Percentiles rank a stretch among this genome's conserved stretches.
Evolutionary conservation across 192 early-diverging fungal genomes (phyloP).

Genomic region (Gigaspora rosea): DNA sequence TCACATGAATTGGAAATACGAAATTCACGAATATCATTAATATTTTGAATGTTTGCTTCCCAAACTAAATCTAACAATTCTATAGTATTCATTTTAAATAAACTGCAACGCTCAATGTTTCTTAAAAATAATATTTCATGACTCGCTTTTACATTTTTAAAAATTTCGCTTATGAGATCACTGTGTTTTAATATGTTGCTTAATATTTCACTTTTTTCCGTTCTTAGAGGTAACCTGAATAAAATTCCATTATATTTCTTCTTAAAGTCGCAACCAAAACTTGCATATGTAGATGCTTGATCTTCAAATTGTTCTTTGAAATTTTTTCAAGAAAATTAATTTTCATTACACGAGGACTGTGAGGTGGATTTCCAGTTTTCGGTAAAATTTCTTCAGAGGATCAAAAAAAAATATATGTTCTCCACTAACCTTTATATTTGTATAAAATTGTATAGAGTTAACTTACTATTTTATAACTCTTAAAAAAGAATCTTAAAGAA

Average conservation of each 20-base stretch:
- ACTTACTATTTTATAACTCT: too few species aligned
- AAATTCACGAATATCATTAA: neutral
- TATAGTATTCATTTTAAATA: too few species aligned
- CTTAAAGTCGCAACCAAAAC: slow-evolving; percentile 19
- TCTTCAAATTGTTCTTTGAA: slow-evolving; percentile 18
- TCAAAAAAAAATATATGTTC: slow-evolving; percentile 31
- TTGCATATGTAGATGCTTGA: slow-evolving; percentile 24
- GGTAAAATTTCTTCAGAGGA: slow-evolving; percentile 30
- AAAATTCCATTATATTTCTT: slow-evolving; percentile 13
- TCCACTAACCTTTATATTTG: slow-evolving; percentile 18
- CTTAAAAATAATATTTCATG: slow-evolving; percentile 19
- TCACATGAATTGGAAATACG: neutral
- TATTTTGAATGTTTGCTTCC: neutral
- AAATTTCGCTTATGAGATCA: neutral
- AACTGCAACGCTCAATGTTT: neutral
- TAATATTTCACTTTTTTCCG: neutral
- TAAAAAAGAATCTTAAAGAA: too few species aligned
- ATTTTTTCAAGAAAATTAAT: neutral
- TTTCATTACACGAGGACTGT: neutral
- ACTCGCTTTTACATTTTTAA: neutral
- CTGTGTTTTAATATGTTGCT: neutral
- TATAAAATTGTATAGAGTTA: too few species aligned
- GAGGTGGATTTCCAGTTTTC: neutral
- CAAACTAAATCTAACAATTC: neutral
- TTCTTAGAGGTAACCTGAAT: slow-evolving; percentile 32